A percentile compares a stretch with the other conserved stretches of the same genome.
Evolutionary conservation across 768 basidiomycete species (phyloP).

Genomic region (Boletellus ananas): DNA sequence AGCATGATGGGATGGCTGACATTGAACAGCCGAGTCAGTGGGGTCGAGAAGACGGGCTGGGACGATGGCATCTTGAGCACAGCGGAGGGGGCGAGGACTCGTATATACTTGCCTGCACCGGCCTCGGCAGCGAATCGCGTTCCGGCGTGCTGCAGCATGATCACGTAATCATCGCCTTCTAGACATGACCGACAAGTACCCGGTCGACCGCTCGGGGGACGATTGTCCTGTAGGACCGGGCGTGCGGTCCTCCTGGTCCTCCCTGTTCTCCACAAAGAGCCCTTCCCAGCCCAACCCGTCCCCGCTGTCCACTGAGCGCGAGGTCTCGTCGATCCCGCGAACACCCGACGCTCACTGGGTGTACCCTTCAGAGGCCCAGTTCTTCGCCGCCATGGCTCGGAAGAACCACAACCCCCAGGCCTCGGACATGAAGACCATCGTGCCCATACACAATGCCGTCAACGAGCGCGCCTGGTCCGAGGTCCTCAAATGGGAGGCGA

Average conservation of each 20-base stretch:
- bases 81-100: background rate
- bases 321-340: slow-evolving; percentile 86
- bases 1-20: slow-evolving; percentile 85
- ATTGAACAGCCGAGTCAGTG: slow-evolving; percentile 69
- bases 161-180: background rate
- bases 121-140: no score
- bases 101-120: no score
- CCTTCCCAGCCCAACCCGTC: slow-evolving; percentile 8
- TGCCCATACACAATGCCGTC: slow-evolving; percentile 98
- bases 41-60: slow-evolving; percentile 60
- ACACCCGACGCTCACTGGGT: slow-evolving; percentile 78
- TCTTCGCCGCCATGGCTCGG: slow-evolving; percentile 94
- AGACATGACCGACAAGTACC: slow-evolving; percentile 38
- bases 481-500: slow-evolving; percentile 77
- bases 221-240: slow-evolving; percentile 70
- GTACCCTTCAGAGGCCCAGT: slow-evolving; percentile 98
- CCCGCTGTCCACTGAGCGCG: slow-evolving; percentile 62
- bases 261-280: slow-evolving; percentile 20
- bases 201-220: slow-evolving; percentile 41
- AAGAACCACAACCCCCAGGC: slow-evolving; percentile 88
- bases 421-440: slow-evolving; percentile 91
- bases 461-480: slow-evolving; percentile 92
- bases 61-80: slow-evolving; percentile 58
- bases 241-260: slow-evolving; percentile 45
- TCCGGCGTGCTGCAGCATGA: background rate